Percentiles rank a stretch among this genome's conserved stretches.
Conservation (phyloP, 1,139 yeast genomes). For the Candida labiduridarum region DNA sequence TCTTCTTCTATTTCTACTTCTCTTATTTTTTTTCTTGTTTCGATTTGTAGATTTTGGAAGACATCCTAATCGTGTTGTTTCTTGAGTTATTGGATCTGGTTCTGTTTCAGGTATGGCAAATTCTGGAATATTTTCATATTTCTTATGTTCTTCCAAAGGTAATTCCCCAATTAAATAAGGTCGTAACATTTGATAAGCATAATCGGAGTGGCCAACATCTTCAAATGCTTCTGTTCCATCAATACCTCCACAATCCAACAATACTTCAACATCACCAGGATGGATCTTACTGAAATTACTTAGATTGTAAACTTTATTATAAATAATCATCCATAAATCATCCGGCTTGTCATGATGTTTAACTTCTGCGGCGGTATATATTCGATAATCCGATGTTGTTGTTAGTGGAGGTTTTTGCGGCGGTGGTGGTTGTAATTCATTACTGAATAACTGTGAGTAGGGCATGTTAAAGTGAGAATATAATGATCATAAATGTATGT, state of each 20-base stretch:
- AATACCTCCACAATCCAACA: slow-evolving; percentile 70
- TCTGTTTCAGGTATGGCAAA: background rate
- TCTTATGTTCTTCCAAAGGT: slow-evolving; percentile 20
- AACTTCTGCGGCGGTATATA: slow-evolving; percentile 37
- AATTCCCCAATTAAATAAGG: slow-evolving; percentile 43
- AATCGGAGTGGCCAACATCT: slow-evolving; percentile 52
- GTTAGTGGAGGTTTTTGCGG: background rate
- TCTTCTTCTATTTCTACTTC: slow-evolving; percentile 2
- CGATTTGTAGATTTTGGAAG: background rate
- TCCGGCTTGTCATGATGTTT: slow-evolving; percentile 45
- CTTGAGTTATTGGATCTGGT: slow-evolving; percentile 4
- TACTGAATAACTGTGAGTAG: background rate
- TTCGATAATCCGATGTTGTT: slow-evolving; percentile 6
- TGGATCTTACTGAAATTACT: slow-evolving; percentile 52
- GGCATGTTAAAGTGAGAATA: slow-evolving; percentile 1
- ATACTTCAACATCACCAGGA: slow-evolving; percentile 73
- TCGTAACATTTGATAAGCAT: slow-evolving; percentile 41
- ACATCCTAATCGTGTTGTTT: slow-evolving; percentile 6
- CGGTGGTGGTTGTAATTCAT: background rate
- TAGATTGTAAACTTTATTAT: slow-evolving; percentile 63
- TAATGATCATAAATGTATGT: background rate
- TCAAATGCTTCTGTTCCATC: slow-evolving; percentile 68
- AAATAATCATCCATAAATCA: slow-evolving; percentile 69
- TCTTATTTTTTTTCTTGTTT: background rate
- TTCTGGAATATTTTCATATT: slow-evolving; percentile 5